Base-by-base conservation (phyloP, 1,284 basidiomycete species). In the Moniliella sp. region DNA sequence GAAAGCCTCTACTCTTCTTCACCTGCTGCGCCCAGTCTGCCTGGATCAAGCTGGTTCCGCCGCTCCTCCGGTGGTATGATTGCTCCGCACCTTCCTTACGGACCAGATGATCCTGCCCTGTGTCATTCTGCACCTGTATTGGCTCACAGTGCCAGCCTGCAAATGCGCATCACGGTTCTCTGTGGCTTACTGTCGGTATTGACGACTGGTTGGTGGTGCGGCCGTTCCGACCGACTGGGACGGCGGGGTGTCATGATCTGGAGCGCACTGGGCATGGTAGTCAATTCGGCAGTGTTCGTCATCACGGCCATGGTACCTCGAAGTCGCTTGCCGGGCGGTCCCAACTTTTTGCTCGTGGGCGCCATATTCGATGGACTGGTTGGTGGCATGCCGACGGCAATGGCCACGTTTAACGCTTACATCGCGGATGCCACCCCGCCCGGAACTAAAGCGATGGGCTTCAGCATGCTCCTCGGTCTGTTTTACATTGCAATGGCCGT, bases 171-270 rank as follows among this genome's bases (percentile, higher is more conserved):
- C 53, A 78, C 74, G 0, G 71, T 75, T 4, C 73, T 69, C 4
- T 75, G 76, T 69, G 83, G 83, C n/a, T 48, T 74, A 4, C 67
- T 86, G 3, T 76, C 76, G 3, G 80, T 78, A 0, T 59, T 84
- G 18, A 82, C 78, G 1, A 80, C 80, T 0, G 78, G 77, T 5
- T 81, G 74, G 69, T 91, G 83, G 83, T 78, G 78, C 21, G 70
- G 71, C 37, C 75, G 76, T 28, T 74, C 78, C 5, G 80, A 86
- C 53, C 66, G 72, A 12, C 62, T 75, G 37, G 83, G 83, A 7
- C 69, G 83, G 16, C 77, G 72, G 3, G 69, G 67, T 28, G 73
- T 86, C 18, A 69, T 88, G 33, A 72, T 75, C 8, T 62, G 74
- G 15, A 64, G 74, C 10, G 73, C 76, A 3, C 43, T 75, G 12